Percentiles rank a stretch among this genome's conserved stretches.
Conservation (phyloP, 495 filamentous ascomycete genomes). For the Copromyces sp. region DNA sequence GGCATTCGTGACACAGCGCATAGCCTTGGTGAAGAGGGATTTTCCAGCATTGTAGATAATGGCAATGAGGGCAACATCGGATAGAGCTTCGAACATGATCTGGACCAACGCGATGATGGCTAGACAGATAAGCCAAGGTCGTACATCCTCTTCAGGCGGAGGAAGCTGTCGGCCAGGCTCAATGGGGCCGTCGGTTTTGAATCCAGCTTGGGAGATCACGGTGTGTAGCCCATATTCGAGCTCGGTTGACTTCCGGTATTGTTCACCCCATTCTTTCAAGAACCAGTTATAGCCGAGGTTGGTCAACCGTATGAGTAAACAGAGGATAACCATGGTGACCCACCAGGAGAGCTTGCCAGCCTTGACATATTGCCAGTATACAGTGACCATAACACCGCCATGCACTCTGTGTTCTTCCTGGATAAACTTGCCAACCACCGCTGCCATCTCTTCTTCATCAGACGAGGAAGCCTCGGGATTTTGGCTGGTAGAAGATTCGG, state of each 20-base stretch:
- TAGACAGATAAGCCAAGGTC: conserved; percentile 63
- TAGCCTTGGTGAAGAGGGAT: conserved; percentile 55
- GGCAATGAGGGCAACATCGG: conserved; percentile 51
- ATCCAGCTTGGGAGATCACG: background rate
- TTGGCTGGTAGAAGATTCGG: conserved; percentile 3
- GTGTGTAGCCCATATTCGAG: background rate
- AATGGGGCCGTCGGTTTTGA: conserved; percentile 28
- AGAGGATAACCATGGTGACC: conserved; percentile 46
- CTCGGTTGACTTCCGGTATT: conserved; percentile 37
- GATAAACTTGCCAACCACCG: conserved; percentile 62
- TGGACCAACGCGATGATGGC: conserved; percentile 49
- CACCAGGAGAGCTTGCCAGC: conserved; percentile 67
- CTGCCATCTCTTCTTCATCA: conserved; percentile 28
- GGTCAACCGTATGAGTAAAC: conserved; percentile 49
- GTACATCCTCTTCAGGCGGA: conserved; percentile 52
- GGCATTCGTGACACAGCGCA: conserved; percentile 59
- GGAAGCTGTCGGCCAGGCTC: conserved; percentile 42
- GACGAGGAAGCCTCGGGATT: conserved; percentile 9
- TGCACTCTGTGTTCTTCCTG: conserved; percentile 69
- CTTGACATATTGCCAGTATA: conserved; percentile 78
- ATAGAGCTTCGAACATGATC: conserved; percentile 42
- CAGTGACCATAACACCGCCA: conserved; percentile 60
- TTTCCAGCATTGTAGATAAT: conserved; percentile 70
- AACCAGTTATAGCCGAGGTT: conserved; percentile 64
- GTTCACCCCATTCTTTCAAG: conserved; percentile 76